phyloP scores from a whole-genome alignment of 2,329 filamentous ascomycete species.

The Incumbomyces lentus region DNA sequence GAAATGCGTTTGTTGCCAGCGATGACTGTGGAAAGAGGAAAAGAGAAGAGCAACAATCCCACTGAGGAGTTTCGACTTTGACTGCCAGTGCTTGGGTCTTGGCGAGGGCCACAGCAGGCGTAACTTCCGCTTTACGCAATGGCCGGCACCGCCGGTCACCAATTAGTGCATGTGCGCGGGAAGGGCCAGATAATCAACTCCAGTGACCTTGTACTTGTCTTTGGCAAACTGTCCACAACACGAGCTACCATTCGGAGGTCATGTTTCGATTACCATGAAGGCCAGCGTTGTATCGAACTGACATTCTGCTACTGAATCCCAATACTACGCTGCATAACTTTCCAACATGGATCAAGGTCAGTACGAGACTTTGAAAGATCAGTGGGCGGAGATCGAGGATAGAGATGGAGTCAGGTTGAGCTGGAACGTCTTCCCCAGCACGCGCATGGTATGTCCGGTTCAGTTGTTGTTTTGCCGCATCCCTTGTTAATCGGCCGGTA shows the following conservation, averaged over 20 bases:
- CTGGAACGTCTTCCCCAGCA: slow-evolving; percentile 98
- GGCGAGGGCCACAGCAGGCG: slow-evolving; percentile 2
- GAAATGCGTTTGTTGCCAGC: slow-evolving; percentile 19
- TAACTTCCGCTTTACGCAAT: not conserved
- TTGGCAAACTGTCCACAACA: slow-evolving; percentile 2
- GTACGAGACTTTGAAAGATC: slow-evolving; percentile 84
- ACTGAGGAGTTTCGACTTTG: not conserved
- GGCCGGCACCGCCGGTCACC: too few relatives aligned
- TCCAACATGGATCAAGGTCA: slow-evolving; percentile 54
- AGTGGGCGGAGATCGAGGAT: slow-evolving; percentile 94
- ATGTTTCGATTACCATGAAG: not conserved
- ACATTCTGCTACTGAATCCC: too few relatives aligned
- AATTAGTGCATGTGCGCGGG: slow-evolving; percentile 2
- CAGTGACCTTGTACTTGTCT: not conserved
- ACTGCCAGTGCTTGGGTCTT: not conserved
- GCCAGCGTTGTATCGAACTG: too few relatives aligned
- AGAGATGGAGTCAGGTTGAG: slow-evolving; percentile 90
- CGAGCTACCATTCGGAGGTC: not conserved
- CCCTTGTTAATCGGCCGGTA: slow-evolving; percentile 33
- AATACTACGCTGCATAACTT: not conserved
- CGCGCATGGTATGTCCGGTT: slow-evolving; percentile 65
- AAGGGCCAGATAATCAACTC: slow-evolving; percentile 7
- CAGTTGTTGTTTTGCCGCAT: slow-evolving; percentile 9
- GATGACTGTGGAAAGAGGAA: slow-evolving; percentile 11
- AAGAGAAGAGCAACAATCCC: not conserved